Conservation (phyloP, 345 rosid species). For the Arabis alpina region DNA sequence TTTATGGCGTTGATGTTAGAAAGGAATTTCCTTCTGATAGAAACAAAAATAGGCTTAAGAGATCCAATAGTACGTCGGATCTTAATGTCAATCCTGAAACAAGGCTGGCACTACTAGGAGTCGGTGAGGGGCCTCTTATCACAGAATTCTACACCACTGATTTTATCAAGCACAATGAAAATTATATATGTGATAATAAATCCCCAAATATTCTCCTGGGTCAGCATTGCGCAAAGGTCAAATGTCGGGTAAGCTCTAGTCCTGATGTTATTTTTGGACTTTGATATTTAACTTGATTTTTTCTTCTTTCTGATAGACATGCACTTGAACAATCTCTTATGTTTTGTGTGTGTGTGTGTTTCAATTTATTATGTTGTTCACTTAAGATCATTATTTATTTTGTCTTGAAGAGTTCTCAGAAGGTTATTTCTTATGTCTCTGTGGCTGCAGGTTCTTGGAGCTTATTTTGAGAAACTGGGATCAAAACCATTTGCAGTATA, state of each 20-base stretch:
- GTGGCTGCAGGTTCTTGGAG: slow-evolving; percentile 83
- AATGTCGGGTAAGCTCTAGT: slow-evolving; percentile 72
- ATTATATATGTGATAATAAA: slow-evolving; percentile 41
- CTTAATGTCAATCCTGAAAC: slow-evolving; percentile 55
- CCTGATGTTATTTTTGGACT: slow-evolving; percentile 27
- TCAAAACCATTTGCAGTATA: slow-evolving; percentile 98
- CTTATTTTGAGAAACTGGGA: slow-evolving; percentile 89
- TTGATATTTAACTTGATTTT: slow-evolving; percentile 14
- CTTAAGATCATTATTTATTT: slow-evolving; percentile 1
- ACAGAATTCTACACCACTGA: slow-evolving; percentile 76
- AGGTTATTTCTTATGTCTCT: slow-evolving; percentile 23
- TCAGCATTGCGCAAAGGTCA: slow-evolving; percentile 60
- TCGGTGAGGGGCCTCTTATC: slow-evolving; percentile 63
- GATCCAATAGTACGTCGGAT: slow-evolving; percentile 86
- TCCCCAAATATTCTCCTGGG: slow-evolving; percentile 50
- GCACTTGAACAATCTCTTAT: slow-evolving; percentile 34
- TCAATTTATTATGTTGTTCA: slow-evolving; percentile 4
- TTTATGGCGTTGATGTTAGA: slow-evolving; percentile 38
- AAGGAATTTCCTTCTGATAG: slow-evolving; percentile 47
- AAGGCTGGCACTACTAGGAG: slow-evolving; percentile 56
- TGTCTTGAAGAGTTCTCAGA: slow-evolving; percentile 25
- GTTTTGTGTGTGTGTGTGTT: slow-evolving; percentile 25
- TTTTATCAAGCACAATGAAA: slow-evolving; percentile 49
- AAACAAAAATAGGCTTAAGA: slow-evolving; percentile 67
- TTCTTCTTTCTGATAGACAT: slow-evolving; percentile 22